Base-by-base conservation (phyloP, 2,329 filamentous ascomycete genomes). In the Blastomyces emzantsi region DNA sequence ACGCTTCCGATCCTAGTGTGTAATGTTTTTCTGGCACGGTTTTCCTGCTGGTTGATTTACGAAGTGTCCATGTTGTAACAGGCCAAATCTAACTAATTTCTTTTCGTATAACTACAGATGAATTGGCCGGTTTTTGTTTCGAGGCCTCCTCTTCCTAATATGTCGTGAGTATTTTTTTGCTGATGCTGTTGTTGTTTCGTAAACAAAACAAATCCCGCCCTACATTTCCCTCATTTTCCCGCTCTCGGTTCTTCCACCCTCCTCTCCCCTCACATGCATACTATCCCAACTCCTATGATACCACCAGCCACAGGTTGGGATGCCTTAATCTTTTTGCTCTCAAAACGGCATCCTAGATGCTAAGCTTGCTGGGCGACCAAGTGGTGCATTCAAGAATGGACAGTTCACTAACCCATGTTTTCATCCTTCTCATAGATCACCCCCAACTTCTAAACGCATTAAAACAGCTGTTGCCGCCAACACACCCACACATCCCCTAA, bases 381-480 rank as follows among this genome's bases (percentile, higher is more conserved):
- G 33, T 39, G 51, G 33, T 17, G 33, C 51, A 65, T 62, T 62
- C 63, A 61, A 45, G 41, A 62, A 61, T 67, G 62, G 64, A 60
- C 52, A 25, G 58, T 58, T 58, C 62, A 61, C 62, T 67, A 56
- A 62, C 65, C 56, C 17, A 61, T 63, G 49, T 65, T 60, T 33
- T 54, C 54, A 28, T 61, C 43, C 60, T 52, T 61, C 60, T 45
- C 64, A 62, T 65, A 78, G 76, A 68, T 76, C 76, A 58, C 71
- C 76, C 69, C 74, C 76, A 65, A 76, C 70, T 67, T 73, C 75
- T 62, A 78, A 78, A 65, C 73, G 76, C 56, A 72, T 77, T 69
- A 78, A 78, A 66, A 76, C 75, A 52, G 73, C 74, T 64, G 69
- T 73, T 28, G 60, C 64, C n/a, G 66, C 76, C 36, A 70, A 72